Conservation (phyloP, 169 alveolate species). For the Cryptosporidium ubiquitum region DNA sequence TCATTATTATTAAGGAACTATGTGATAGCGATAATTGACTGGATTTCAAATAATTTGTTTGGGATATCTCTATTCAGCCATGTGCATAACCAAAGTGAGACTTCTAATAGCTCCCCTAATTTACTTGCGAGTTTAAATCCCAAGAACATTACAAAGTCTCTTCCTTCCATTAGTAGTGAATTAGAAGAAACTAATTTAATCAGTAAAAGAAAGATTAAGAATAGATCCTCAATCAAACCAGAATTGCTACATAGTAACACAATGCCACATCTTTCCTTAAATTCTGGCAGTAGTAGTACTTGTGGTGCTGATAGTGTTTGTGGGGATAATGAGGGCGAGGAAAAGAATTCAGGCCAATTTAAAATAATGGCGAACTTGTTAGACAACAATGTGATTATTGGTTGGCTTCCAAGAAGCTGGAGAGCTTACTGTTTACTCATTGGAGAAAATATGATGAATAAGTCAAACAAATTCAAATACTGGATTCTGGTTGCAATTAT, state of each 20-base stretch:
- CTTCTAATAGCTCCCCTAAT: not conserved
- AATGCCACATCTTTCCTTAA: constrained; percentile 32
- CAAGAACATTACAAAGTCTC: constrained; percentile 22
- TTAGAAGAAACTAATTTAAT: not conserved
- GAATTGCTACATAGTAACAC: constrained; percentile 47
- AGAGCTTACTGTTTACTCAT: constrained; percentile 5
- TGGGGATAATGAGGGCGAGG: not conserved
- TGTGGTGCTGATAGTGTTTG: too few species aligned
- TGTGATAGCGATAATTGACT: constrained; percentile 23
- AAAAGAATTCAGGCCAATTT: not conserved
- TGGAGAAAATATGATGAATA: constrained; percentile 16
- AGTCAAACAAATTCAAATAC: constrained; percentile 15
- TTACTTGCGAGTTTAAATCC: not conserved
- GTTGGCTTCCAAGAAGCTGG: constrained; percentile 56
- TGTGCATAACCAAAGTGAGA: not conserved
- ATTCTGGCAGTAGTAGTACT: not conserved
- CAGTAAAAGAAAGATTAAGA: not conserved
- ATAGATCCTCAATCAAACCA: not conserved
- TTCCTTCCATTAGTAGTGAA: not conserved
- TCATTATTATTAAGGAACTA: not conserved
- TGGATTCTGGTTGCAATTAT: constrained; percentile 28
- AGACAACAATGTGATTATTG: constrained; percentile 16
- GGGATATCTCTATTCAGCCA: constrained; percentile 53
- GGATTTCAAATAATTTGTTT: not conserved
- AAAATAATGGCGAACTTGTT: constrained; percentile 6